phyloP scores from a whole-genome alignment of 768 basidiomycete species.

The Mycena crocata region DNA sequence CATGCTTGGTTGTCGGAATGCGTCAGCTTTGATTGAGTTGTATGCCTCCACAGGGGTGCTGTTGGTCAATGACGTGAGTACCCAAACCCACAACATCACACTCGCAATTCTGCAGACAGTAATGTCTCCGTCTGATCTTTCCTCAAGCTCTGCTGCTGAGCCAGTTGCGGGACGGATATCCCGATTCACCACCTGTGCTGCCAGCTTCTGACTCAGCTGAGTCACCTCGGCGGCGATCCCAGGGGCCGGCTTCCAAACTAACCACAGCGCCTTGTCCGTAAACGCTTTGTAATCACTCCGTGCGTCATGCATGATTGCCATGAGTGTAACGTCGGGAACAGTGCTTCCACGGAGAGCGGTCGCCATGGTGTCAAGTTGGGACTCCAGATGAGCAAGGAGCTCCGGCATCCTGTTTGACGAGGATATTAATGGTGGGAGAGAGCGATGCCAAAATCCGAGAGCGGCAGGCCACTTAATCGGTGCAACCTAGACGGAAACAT shows the following conservation, averaged over 20 bases:
- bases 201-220: background rate
- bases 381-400: background rate
- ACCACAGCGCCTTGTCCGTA: background rate
- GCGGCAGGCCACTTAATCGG: background rate
- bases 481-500: too few species aligned
- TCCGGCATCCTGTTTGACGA: background rate
- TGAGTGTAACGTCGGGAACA: background rate
- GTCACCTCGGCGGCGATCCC: background rate
- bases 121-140: background rate
- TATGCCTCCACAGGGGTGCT: background rate
- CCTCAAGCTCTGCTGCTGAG: background rate
- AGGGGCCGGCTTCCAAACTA: background rate
- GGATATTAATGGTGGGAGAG: background rate
- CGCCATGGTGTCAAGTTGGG: background rate
- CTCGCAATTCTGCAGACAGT: background rate
- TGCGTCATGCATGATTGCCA: background rate
- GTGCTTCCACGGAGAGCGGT: background rate
- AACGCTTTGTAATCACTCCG: background rate
- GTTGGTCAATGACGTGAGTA: background rate
- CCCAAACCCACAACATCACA: background rate
- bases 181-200: background rate
- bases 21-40: background rate
- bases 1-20: background rate
- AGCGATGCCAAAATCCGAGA: background rate
- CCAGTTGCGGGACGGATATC: background rate